Evolutionary conservation across 352 stramenopile genomes (phyloP).

Genomic region (Globisporangium perplexum): DNA sequence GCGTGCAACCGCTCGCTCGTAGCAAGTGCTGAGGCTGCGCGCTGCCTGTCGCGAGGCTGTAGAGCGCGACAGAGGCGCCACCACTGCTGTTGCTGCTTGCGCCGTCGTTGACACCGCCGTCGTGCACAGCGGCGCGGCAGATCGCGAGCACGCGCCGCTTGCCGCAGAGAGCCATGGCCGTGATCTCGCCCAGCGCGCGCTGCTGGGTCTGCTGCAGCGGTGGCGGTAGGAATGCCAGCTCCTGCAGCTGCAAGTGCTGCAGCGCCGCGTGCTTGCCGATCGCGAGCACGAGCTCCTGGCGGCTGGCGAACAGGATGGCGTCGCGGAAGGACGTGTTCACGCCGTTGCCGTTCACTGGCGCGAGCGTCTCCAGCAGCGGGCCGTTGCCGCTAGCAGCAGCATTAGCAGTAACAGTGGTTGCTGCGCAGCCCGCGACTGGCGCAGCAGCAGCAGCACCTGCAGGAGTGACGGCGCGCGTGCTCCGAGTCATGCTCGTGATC

Average conservation of each 20-base stretch:
- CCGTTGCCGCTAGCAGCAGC: not conserved
- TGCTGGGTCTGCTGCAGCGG: slow-evolving; percentile 2
- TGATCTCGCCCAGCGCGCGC: slow-evolving; percentile 48
- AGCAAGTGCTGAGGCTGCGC: slow-evolving; percentile 1
- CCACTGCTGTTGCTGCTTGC: slow-evolving; percentile 1
- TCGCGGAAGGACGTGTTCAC: slow-evolving; percentile 47
- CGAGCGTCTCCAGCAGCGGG: slow-evolving; percentile 8
- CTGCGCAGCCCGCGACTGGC: too few relatives aligned
- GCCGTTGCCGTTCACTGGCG: slow-evolving; percentile 45
- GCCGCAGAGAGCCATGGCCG: slow-evolving; percentile 54
- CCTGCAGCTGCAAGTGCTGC: slow-evolving; percentile 59
- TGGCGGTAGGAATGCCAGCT: slow-evolving; percentile 46
- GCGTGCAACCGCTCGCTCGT: not conserved
- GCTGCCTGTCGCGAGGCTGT: slow-evolving; percentile 12
- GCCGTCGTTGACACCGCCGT: not conserved
- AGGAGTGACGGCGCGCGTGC: not conserved
- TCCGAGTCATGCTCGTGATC: not conserved
- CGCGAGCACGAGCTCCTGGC: slow-evolving; percentile 51
- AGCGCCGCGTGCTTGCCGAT: slow-evolving; percentile 63
- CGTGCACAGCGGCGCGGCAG: slow-evolving; percentile 30
- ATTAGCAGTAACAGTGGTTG: not conserved
- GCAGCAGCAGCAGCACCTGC: not conserved
- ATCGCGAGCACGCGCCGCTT: slow-evolving; percentile 50
- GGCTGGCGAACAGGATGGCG: slow-evolving; percentile 44
- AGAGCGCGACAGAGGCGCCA: slow-evolving; percentile 32